Conservation (phyloP, 345 rosid genomes). For the Crucihimalaya himalaica region DNA sequence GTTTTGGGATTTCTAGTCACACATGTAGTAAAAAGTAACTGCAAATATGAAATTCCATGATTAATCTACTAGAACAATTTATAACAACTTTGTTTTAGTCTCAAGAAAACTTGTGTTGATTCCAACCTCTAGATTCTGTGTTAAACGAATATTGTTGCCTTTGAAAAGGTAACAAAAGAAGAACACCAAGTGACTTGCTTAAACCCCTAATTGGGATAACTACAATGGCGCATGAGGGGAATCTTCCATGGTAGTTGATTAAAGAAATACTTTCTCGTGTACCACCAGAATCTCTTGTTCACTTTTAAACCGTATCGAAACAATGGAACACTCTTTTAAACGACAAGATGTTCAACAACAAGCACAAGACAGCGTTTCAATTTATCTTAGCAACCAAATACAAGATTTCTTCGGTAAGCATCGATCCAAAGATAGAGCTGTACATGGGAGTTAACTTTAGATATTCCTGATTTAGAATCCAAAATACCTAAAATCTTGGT, state of each 20-base stretch:
- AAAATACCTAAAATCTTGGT: neutral
- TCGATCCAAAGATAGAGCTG: neutral
- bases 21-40: too few species aligned
- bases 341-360: neutral
- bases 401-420: neutral
- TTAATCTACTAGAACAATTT: too few species aligned
- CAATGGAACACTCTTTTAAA: neutral
- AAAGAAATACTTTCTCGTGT: neutral
- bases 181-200: too few species aligned
- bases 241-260: neutral
- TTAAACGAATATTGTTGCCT: too few species aligned
- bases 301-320: neutral
- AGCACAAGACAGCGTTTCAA: neutral
- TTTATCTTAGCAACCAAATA: neutral
- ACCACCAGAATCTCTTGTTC: neutral
- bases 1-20: too few species aligned
- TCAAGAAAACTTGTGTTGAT: too few species aligned
- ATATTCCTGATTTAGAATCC: neutral
- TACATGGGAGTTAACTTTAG: neutral
- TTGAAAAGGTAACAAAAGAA: too few species aligned
- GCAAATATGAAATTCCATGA: too few species aligned
- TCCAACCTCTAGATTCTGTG: too few species aligned
- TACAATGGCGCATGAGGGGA: neutral
- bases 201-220: neutral
- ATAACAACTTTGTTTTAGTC: too few species aligned